Evolutionary conservation across 2,329 filamentous ascomycete species (phyloP), one percentile per base, ranked within the genome.

Genomic region (Diaporthe sp.): DNA sequence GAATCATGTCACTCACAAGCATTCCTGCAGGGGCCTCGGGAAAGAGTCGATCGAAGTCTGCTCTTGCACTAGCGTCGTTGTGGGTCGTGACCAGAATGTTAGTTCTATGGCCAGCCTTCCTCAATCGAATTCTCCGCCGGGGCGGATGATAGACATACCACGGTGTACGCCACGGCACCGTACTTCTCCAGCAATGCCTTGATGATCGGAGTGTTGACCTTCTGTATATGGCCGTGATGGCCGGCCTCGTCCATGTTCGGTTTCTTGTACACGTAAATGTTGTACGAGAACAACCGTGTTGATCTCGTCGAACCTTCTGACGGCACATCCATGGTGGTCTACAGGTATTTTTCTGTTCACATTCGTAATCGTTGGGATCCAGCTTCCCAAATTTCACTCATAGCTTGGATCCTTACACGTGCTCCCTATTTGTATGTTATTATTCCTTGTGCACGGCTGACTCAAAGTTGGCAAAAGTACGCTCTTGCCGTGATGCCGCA

Each of bases 11-110:
- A 60, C 57, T 39, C 34, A 60, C 57, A 60, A 60, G 57, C 57
- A 60, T 60, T 60, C 57, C 57, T 60, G 17, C 34, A 37, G 57
- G 57, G 8, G 57, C 57, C 57, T 60, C 57, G 31, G 57, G 57
- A 13, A 60, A 60, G 8, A 60, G 57, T 12, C 57, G 31, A 60
- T 37, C 57, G 22, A 60, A 60, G 31, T 60, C 57, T 60, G 57
- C 31, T 19, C 57, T 60, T 60, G 57, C 57, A 22, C 57, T 39
- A 8, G 57, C 57, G 22, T 60, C 57, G 8, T 60, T 60, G 12
- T 60, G 57, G 57, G 57, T 60, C 57, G 39, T 22, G 34, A 39
- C 3, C 17, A 9, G 34, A 60, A 39, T 39, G 34, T 60, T 13
- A 60, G 31, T 39, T 37, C 57, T 37, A 12, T 60, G 57, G 17